Evolutionary conservation across 2,329 filamentous ascomycete species (phyloP), one percentile per base, ranked within the genome.

Genomic region (Cercospora zeina): DNA sequence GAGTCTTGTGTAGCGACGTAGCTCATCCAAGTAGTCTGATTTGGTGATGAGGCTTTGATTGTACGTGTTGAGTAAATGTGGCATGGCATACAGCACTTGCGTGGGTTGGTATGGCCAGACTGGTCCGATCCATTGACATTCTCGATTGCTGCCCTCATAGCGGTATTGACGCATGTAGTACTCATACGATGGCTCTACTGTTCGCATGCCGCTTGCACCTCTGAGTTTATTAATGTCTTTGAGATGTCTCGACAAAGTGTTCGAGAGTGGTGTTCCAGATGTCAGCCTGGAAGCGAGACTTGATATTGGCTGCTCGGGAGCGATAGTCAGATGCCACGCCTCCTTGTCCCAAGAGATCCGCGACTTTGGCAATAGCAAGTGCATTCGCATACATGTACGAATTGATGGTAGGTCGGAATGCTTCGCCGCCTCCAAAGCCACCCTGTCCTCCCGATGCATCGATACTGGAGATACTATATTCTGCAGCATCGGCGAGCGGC

Each of bases 61-160:
- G 65, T 80, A 80, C 56, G 77, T 74, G 45, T 80, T 76, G 1
- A 80, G 73, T 19, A 80, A 68, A 59, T 80, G 80, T 2, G 77
- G 76, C 16, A 80, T 75, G 0, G 71, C 78, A 0, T 74, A 71
- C 0, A 80, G 70, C 0, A 74, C 73, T 49, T 79, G 77, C 0
- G 77, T 79, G 0, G 73, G 77, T 62, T 80, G 78, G 61, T 76
- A 80, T 0, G 78, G 77, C 78, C 78, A 80, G 0, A 76, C 71
- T 0, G 78, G 77, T 0, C 78, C 78, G 42, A 80, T 79, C 78
- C 78, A 80, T 53, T 80, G 78, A 56, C 78, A 80, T 55, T 80
- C 78, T 1, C 70, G 72, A 9, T 71, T 72, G 45, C 76, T 72
- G 13, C 58, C 59, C 37, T 66, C 65, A 59, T 79, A 80, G 7